These are phyloP conservation scores for Populus deltoides DNA, from an alignment of 345 rosid species.

Conservation along the genomic window DNA sequence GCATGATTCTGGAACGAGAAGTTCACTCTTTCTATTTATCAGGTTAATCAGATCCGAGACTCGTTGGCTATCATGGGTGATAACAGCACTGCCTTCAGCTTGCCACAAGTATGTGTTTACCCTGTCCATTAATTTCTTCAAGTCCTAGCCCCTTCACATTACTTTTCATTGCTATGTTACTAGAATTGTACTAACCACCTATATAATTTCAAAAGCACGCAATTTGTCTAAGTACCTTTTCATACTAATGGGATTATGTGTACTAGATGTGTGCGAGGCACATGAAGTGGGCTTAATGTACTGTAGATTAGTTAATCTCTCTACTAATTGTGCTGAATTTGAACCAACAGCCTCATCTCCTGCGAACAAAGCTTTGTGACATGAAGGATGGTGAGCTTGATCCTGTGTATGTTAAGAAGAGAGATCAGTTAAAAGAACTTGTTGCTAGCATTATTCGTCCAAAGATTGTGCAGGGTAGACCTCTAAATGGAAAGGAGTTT, in stretches of 20 bases:
- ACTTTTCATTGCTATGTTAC: not conserved
- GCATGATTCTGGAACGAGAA: slow-evolving; percentile 9
- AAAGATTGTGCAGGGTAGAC: slow-evolving; percentile 89
- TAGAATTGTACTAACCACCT: not conserved
- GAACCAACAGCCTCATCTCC: slow-evolving; percentile 73
- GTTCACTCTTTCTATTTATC: slow-evolving; percentile 19
- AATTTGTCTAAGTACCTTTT: not conserved
- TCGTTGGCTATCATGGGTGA: slow-evolving; percentile 94
- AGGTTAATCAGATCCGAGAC: slow-evolving; percentile 94
- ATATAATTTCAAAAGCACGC: not conserved
- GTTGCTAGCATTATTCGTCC: slow-evolving; percentile 79
- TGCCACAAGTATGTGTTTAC: slow-evolving; percentile 74
- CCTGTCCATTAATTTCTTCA: not conserved
- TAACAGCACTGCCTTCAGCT: slow-evolving; percentile 96
- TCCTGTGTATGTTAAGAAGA: slow-evolving; percentile 67
- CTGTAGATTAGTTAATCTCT: not conserved
- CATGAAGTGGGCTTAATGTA: not conserved
- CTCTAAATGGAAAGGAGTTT: slow-evolving; percentile 85
- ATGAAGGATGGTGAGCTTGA: slow-evolving; percentile 90
- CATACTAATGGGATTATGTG: not conserved
- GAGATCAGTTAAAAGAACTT: slow-evolving; percentile 75
- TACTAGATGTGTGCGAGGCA: not conserved
- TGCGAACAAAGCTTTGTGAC: slow-evolving; percentile 96
- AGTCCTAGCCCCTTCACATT: not conserved
- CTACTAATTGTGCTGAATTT: slow-evolving; percentile 23